Evolutionary conservation across 1,284 basidiomycete genomes (phyloP).

Genomic region (Wallemia ichthyophaga): DNA sequence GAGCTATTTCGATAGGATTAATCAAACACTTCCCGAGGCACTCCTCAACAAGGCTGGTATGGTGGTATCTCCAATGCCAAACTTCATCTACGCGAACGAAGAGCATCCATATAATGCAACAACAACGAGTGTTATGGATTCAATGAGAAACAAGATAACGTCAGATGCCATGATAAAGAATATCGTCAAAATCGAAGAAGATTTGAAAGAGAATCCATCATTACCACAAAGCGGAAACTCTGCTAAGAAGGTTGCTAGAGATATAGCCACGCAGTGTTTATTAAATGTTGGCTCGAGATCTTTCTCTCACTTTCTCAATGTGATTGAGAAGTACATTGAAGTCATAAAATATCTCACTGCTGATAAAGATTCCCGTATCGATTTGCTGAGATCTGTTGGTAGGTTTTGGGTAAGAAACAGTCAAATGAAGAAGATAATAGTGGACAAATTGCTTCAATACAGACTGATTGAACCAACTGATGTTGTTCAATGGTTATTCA

Average conservation of each 20-base stretch:
- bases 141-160: conserved; percentile 21
- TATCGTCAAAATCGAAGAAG: conserved; percentile 34
- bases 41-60: conserved; percentile 25
- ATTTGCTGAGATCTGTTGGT: conserved; percentile 36
- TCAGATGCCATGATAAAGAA: conserved; percentile 48
- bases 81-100: conserved; percentile 52
- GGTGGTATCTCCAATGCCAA: conserved; percentile 31
- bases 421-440: conserved; percentile 65
- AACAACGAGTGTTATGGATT: not conserved
- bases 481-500: conserved; percentile 61
- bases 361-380: conserved; percentile 26
- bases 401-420: conserved; percentile 48
- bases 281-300: conserved; percentile 74
- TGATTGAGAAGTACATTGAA: conserved; percentile 82
- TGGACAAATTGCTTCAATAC: conserved; percentile 96
- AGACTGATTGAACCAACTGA: conserved; percentile 84
- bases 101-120: conserved; percentile 3
- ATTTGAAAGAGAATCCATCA: conserved; percentile 23
- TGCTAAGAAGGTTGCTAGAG: conserved; percentile 35
- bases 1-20: conserved; percentile 75
- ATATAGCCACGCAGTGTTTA: conserved; percentile 63
- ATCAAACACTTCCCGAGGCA: conserved; percentile 54
- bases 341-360: conserved; percentile 41
- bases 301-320: conserved; percentile 93
- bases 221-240: conserved; percentile 15